phyloP scores from a whole-genome alignment of 352 stramenopile species.

The Phytophthora boehmeriae region DNA sequence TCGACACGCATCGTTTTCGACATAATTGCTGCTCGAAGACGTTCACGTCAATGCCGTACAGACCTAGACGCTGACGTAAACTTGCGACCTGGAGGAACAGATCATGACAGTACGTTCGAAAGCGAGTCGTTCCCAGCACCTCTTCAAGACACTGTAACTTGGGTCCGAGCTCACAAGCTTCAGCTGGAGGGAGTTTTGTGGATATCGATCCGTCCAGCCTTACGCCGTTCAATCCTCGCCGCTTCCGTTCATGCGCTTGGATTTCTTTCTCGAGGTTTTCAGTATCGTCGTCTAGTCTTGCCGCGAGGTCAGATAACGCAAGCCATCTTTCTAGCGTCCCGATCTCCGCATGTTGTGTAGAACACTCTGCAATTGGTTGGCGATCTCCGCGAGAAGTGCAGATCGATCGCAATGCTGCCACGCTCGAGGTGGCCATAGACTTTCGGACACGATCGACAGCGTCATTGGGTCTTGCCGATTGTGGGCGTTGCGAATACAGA shows the following conservation, averaged over 20 bases:
- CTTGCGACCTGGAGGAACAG: conserved; percentile 42
- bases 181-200: conserved; percentile 21
- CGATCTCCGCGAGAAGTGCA: conserved; percentile 12
- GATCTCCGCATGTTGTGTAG: conserved; percentile 2
- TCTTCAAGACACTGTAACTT: conserved; percentile 61
- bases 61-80: conserved; percentile 34
- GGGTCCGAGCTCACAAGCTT: conserved; percentile 33
- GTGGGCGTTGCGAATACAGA: conserved; percentile 21
- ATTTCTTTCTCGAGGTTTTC: conserved; percentile 28
- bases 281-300: conserved; percentile 24
- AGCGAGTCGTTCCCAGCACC: conserved; percentile 48
- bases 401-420: conserved; percentile 29
- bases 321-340: conserved; percentile 30
- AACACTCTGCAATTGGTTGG: conserved; percentile 13
- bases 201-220: conserved; percentile 6
- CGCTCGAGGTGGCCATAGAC: conserved; percentile 20
- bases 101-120: conserved; percentile 50
- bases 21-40: conserved; percentile 26
- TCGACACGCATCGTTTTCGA: conserved; percentile 16
- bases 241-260: conserved; percentile 25
- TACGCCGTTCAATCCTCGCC: not conserved
- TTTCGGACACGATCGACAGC: conserved; percentile 3
- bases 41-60: conserved; percentile 37
- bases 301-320: conserved; percentile 15
- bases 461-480: conserved; percentile 17